Evolutionary conservation across 257 asterid species (phyloP).

Genomic region (Parsonsia alboflavescens): DNA sequence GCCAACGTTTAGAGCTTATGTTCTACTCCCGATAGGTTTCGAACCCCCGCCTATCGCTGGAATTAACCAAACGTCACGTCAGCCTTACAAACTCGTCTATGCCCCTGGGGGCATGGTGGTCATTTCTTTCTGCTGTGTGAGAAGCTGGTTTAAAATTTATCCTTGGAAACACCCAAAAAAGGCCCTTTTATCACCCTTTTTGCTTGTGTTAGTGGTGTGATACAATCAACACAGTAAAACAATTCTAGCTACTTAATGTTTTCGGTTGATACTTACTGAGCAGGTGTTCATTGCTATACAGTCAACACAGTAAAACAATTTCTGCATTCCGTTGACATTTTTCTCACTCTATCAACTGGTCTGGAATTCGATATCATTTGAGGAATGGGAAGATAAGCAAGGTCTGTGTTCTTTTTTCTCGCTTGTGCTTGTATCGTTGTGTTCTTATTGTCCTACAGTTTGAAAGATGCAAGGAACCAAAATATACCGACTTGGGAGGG

Average conservation of each 20-base stretch:
- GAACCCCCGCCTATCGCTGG: too few relatives aligned
- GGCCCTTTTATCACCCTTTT: background rate
- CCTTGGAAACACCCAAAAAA: background rate
- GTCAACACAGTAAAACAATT: too few relatives aligned
- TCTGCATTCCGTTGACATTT: conserved; percentile 92
- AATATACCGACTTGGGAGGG: conserved; percentile 91
- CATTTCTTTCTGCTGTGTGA: background rate
- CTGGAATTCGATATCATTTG: conserved; percentile 89
- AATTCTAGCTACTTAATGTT: conserved; percentile 20
- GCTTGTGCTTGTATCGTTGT: background rate
- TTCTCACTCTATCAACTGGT: conserved; percentile 91
- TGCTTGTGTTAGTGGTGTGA: conserved; percentile 14
- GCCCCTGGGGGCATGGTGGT: too few relatives aligned
- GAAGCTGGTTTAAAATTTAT: background rate
- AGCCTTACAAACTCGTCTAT: too few relatives aligned
- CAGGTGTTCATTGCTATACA: conserved; percentile 94
- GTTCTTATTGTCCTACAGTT: conserved; percentile 48
- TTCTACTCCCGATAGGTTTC: too few relatives aligned
- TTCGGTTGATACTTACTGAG: conserved; percentile 24
- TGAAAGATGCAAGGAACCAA: conserved; percentile 81
- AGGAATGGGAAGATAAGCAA: conserved; percentile 79
- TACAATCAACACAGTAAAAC: conserved; percentile 9
- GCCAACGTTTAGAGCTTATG: too few relatives aligned
- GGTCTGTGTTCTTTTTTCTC: conserved; percentile 34
- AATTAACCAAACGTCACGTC: too few relatives aligned